phyloP scores from a whole-genome alignment of 2,329 filamentous ascomycete genomes.

The Penicillium glabrum region DNA sequence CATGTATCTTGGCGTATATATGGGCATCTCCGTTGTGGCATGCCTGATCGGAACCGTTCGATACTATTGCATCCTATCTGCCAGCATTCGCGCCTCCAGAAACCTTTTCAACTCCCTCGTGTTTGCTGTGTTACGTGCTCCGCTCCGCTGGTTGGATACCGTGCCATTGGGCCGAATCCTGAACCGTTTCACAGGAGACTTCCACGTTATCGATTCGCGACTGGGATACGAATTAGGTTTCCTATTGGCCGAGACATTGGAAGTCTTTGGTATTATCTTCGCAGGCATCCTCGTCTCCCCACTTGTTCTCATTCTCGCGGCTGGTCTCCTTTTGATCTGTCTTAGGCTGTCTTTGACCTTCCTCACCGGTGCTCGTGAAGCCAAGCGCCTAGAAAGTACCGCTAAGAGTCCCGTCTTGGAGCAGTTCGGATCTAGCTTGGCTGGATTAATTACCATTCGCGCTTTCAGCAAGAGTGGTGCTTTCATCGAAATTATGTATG shows the following conservation, averaged over 20 bases:
- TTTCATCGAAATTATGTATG: conserved; percentile 70
- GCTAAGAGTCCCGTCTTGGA: conserved; percentile 79
- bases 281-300: conserved; percentile 59
- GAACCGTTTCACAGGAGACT: conserved; percentile 77
- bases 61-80: conserved; percentile 64
- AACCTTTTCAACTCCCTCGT: conserved; percentile 67
- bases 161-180: conserved; percentile 74
- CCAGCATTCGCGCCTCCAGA: conserved; percentile 68
- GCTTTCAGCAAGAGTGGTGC: conserved; percentile 68
- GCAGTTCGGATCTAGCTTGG: conserved; percentile 71
- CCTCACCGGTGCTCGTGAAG: conserved; percentile 68
- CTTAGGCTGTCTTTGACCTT: conserved; percentile 53
- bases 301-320: conserved; percentile 62
- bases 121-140: conserved; percentile 67
- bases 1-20: conserved; percentile 70
- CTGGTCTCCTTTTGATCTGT: conserved; percentile 58
- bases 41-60: conserved; percentile 62
- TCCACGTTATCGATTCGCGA: conserved; percentile 69
- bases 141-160: conserved; percentile 77
- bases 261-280: conserved; percentile 64
- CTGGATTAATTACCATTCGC: conserved; percentile 72
- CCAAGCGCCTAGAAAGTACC: conserved; percentile 75
- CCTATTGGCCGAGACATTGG: conserved; percentile 60
- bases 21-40: conserved; percentile 58
- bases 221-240: conserved; percentile 64